These are phyloP conservation scores for Parachlorella kessleri DNA, from an alignment of 139 green algal species.

Conservation along the genomic window DNA sequence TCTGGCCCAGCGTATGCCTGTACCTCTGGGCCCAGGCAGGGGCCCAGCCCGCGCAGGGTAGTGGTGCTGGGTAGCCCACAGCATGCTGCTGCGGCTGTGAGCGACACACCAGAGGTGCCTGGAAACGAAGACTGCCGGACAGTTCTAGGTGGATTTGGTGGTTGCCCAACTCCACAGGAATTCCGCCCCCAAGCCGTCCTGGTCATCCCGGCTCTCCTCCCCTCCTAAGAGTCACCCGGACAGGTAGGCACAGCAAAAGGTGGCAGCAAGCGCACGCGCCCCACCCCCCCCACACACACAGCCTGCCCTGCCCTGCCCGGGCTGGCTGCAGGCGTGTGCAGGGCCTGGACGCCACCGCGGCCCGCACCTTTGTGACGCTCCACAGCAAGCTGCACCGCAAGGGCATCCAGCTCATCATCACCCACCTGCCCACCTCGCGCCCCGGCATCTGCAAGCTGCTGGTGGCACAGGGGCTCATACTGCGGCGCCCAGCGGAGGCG, in stretches of 20 bases:
- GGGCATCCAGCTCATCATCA: conserved; percentile 65
- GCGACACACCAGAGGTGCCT: too few relatives aligned
- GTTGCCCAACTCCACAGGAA: too few relatives aligned
- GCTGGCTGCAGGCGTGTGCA: conserved; percentile 54
- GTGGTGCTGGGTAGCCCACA: too few relatives aligned
- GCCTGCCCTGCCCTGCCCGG: not conserved
- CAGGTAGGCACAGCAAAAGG: not conserved
- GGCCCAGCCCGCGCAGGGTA: too few relatives aligned
- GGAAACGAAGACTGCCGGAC: too few relatives aligned
- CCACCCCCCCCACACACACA: not conserved
- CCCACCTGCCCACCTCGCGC: conserved; percentile 36
- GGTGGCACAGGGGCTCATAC: conserved; percentile 57
- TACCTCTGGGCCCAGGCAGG: too few relatives aligned
- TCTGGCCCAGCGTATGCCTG: too few relatives aligned
- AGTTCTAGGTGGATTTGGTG: too few relatives aligned
- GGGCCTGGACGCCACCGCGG: conserved; percentile 77
- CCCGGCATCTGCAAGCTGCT: conserved; percentile 46
- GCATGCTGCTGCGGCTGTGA: too few relatives aligned
- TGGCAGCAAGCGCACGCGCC: not conserved
- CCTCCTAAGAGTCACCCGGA: too few relatives aligned
- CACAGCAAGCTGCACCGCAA: conserved; percentile 36
- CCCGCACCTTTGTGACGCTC: conserved; percentile 71
- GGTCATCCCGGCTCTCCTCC: too few relatives aligned
- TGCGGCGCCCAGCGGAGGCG: not conserved
- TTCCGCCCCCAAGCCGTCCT: too few relatives aligned